Base-by-base conservation (phyloP, 305 asterid species). In the Solanum hybrid region DNA sequence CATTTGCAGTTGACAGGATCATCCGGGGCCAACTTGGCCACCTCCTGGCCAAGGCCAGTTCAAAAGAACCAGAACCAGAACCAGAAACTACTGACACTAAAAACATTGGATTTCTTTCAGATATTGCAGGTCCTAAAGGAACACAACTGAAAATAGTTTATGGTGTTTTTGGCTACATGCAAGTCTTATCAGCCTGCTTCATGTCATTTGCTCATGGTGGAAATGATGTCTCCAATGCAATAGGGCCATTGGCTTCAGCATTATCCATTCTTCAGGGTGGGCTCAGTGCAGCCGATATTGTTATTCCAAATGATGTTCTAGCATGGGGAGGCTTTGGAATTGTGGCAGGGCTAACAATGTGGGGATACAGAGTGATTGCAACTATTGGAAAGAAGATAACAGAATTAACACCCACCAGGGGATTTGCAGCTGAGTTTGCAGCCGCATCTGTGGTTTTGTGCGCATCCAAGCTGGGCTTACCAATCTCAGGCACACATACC, bases 271-370 rank as follows among this genome's bases (percentile, higher is more conserved):
- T 96, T 10, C 98, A 97, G 88, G 97, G 98, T 6, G 99, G 98
- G 1, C 41, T 92, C 90, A 93, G 93, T 72, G 94, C 94, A n/a
- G 95, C 93, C 0, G 94, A 93, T 77, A 96, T 96, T 36, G 94
- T 96, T 36, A 96, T 97, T 33, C 99, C 99, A 1, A 94, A 88
- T n/a, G 98, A 96, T 79, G 96, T 97, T 61, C 93, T 97, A n/a
- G 98, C 99, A 5, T 97, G 99, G 99, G 99, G 99, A 17, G 99
- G 99, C 8, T 96, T 97, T 70, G 99, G 99, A 89, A 96, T 97
- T 87, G 98, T 95, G 3, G 99, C 99, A n/a, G 99, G 99, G 91
- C 95, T 96, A 7, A 91, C 88, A 90, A 96, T 97, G 95, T 95
- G 98, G 98, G 99, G 99, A 14, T 95, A 97, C 83, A 90, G 99